Conservation (phyloP, 2,329 filamentous ascomycete genomes). For the Anisogramma anomala region DNA sequence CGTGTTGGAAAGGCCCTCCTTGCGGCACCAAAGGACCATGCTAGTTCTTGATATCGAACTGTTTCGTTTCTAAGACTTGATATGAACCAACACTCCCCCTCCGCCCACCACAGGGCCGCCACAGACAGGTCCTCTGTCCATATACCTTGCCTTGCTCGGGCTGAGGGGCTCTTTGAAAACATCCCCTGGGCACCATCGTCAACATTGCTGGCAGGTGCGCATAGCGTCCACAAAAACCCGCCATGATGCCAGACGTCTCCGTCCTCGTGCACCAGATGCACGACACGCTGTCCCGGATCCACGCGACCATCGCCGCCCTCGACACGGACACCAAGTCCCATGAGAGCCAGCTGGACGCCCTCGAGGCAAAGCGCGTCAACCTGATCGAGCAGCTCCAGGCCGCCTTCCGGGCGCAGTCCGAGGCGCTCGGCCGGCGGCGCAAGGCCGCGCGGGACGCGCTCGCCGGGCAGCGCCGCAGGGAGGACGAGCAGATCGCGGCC, state of each 20-base stretch:
- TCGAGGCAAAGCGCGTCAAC: slow-evolving; percentile 28
- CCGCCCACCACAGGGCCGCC: not conserved
- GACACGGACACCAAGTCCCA: slow-evolving; percentile 22
- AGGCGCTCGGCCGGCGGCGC: slow-evolving; percentile 21
- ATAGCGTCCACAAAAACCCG: not conserved
- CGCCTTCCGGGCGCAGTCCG: slow-evolving; percentile 23
- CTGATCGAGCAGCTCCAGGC: slow-evolving; percentile 23
- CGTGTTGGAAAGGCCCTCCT: not conserved
- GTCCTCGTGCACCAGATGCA: slow-evolving; percentile 31
- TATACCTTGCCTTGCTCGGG: not conserved
- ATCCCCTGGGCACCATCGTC: not conserved
- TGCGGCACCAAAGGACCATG: too few relatives aligned
- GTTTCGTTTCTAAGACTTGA: not conserved
- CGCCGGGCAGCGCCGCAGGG: slow-evolving; percentile 25
- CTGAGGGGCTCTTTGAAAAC: not conserved
- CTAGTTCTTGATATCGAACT: not conserved
- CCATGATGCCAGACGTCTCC: slow-evolving; percentile 24
- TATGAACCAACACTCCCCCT: too few relatives aligned
- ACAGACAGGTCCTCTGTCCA: not conserved
- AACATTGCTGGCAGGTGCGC: not conserved
- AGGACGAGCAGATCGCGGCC: slow-evolving; percentile 30
- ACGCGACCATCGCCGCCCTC: slow-evolving; percentile 25
- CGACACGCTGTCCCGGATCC: slow-evolving; percentile 30
- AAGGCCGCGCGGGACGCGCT: slow-evolving; percentile 23
- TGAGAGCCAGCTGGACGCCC: slow-evolving; percentile 26